phyloP scores from a whole-genome alignment of 2,329 filamentous ascomycete genomes.

The Eutypella sp. region DNA sequence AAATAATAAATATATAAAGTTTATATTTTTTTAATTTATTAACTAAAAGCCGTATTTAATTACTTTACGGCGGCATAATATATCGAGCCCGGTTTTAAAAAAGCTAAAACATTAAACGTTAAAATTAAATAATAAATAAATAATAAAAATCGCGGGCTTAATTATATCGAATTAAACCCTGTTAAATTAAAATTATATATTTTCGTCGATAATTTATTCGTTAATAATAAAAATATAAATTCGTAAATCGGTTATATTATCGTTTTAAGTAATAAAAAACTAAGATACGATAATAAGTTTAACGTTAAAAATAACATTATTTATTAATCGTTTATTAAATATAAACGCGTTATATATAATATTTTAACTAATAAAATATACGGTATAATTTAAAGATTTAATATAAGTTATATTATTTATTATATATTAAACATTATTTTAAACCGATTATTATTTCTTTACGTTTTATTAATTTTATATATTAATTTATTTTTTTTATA shows the following conservation, averaged over 20 bases:
- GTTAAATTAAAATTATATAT: no score
- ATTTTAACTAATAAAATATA: not conserved
- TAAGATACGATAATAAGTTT: no score
- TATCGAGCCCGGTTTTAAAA: not conserved
- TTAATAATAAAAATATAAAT: conserved; percentile 2
- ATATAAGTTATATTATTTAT: not conserved
- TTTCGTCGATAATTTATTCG: not conserved
- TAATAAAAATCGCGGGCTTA: no score
- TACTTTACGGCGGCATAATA: not conserved
- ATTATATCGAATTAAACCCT: no score
- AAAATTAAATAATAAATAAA: no score
- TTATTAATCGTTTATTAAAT: not conserved
- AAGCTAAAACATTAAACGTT: not conserved
- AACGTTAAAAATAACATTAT: not conserved
- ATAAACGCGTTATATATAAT: not conserved
- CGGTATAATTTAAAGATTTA: not conserved
- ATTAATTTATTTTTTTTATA: not conserved
- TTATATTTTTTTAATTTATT: conserved; percentile 4
- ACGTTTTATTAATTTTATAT: not conserved
- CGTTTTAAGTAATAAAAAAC: not conserved
- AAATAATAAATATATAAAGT: conserved; percentile 2
- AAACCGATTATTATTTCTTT: not conserved
- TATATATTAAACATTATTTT: not conserved
- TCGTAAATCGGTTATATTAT: not conserved
- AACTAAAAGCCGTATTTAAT: conserved; percentile 3